phyloP scores from a whole-genome alignment of 2,329 filamentous ascomycete genomes.

The Xylariaceae sp. region DNA sequence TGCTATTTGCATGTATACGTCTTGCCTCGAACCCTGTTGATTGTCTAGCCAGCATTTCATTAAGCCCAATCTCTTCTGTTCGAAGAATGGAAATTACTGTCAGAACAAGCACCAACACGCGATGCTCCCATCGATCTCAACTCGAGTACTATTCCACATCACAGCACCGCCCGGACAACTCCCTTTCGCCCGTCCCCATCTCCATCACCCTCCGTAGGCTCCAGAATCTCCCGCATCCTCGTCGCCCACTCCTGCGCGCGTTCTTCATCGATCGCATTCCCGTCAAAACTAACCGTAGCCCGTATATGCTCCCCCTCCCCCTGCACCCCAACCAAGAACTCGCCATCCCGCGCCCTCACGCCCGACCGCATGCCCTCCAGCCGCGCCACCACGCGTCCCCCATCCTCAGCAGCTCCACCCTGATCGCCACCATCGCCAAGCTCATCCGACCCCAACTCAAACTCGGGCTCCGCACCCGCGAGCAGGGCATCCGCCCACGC shows the following conservation, averaged over 20 bases:
- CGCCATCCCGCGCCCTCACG: constrained; percentile 8
- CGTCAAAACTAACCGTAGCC: constrained; percentile 12
- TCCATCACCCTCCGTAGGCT: too few species aligned
- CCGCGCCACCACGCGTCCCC: constrained; percentile 9
- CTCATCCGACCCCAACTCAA: not conserved
- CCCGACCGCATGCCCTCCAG: constrained; percentile 6
- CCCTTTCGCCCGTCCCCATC: too few species aligned
- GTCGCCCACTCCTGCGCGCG: constrained; percentile 6
- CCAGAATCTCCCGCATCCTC: constrained; percentile 10
- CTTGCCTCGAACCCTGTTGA: too few species aligned
- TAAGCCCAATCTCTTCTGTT: too few species aligned
- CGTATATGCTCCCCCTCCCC: constrained; percentile 9
- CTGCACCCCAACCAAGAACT: constrained; percentile 11
- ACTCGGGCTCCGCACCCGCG: constrained; percentile 7
- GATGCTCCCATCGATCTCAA: too few species aligned
- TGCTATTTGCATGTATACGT: too few species aligned
- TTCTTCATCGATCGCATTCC: constrained; percentile 10
- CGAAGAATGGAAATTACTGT: too few species aligned
- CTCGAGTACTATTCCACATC: too few species aligned
- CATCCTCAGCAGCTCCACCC: too few species aligned
- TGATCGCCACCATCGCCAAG: not conserved
- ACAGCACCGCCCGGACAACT: too few species aligned
- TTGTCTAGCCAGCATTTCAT: too few species aligned
- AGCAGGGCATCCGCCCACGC: constrained; percentile 6
- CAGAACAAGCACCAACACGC: too few species aligned